Conservation (phyloP, 1,139 yeast species). For the Geotrichum phurueaensis region DNA sequence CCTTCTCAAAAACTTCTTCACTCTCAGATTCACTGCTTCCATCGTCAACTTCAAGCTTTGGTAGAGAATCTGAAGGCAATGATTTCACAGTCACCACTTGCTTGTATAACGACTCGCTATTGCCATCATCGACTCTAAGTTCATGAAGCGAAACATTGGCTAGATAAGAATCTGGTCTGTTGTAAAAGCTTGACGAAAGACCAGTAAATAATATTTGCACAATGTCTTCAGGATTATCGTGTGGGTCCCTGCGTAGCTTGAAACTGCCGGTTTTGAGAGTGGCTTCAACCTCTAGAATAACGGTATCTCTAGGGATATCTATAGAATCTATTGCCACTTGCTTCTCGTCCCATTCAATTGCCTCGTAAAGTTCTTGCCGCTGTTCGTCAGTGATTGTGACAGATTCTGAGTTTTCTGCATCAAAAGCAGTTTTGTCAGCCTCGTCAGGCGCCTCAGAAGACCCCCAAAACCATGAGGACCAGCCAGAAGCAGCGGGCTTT, state of each 20-base stretch:
- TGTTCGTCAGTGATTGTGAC: slow-evolving; percentile 42
- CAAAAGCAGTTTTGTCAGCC: slow-evolving; percentile 12
- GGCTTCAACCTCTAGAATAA: slow-evolving; percentile 60
- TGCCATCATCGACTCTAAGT: slow-evolving; percentile 82
- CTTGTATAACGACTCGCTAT: slow-evolving; percentile 64
- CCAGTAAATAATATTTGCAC: slow-evolving; percentile 83
- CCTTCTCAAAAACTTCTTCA: slow-evolving; percentile 18
- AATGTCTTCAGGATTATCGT: slow-evolving; percentile 39
- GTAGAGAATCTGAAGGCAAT: slow-evolving; percentile 37
- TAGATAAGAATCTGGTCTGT: slow-evolving; percentile 73
- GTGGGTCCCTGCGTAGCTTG: slow-evolving; percentile 44
- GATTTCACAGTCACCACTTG: slow-evolving; percentile 87
- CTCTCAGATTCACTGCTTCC: slow-evolving; percentile 10
- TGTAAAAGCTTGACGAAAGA: slow-evolving; percentile 64
- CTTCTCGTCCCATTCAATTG: slow-evolving; percentile 84
- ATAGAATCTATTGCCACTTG: slow-evolving; percentile 48
- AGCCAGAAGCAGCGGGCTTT: slow-evolving; percentile 23
- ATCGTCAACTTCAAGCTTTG: slow-evolving; percentile 20
- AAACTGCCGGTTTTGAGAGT: slow-evolving; percentile 73
- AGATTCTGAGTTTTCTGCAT: slow-evolving; percentile 24
- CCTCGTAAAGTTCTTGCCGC: slow-evolving; percentile 74
- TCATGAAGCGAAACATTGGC: slow-evolving; percentile 72
- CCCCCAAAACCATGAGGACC: slow-evolving; percentile 39
- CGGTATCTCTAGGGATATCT: slow-evolving; percentile 69
- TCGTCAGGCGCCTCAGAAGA: slow-evolving; percentile 8